A percentile compares a stretch with the other conserved stretches of the same genome.
phyloP scores from a whole-genome alignment of 257 asterid species.

The Solanum chiquidenum region DNA sequence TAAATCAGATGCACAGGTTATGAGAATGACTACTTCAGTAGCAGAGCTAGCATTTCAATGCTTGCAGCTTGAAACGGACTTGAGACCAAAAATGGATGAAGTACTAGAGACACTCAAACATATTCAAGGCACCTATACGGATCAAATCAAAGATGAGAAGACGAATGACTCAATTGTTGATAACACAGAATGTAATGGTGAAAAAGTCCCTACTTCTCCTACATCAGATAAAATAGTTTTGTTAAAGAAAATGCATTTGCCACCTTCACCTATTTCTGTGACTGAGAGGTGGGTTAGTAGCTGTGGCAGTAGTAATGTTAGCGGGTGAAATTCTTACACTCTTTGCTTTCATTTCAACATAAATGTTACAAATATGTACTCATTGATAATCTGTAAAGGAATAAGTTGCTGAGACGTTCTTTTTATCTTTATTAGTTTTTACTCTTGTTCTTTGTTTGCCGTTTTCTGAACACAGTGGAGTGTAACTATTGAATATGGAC shows the following conservation, averaged over 20 bases:
- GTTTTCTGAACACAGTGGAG: background rate
- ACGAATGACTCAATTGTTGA: background rate
- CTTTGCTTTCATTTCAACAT: background rate
- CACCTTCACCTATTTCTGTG: constrained; percentile 30
- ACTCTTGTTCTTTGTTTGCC: background rate
- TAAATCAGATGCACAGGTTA: constrained; percentile 31
- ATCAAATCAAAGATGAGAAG: constrained; percentile 1
- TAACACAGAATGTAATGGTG: background rate
- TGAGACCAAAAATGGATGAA: constrained; percentile 74
- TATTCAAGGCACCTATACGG: constrained; percentile 17
- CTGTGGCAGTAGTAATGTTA: constrained; percentile 23
- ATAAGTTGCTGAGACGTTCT: background rate
- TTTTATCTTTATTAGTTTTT: background rate
- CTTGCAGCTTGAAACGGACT: constrained; percentile 53
- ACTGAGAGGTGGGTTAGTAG: constrained; percentile 32
- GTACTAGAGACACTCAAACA: constrained; percentile 30
- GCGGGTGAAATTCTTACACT: constrained; percentile 7
- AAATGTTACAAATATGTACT: background rate
- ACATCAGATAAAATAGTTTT: constrained; percentile 24
- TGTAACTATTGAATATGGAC: background rate
- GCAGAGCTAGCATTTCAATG: constrained; percentile 75
- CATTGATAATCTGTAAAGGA: background rate
- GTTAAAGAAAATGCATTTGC: constrained; percentile 21
- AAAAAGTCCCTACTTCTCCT: constrained; percentile 15
- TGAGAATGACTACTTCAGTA: constrained; percentile 56